These are phyloP conservation scores for Leishmania arabica DNA, from an alignment of 208 protist species.

Conservation along the genomic window DNA sequence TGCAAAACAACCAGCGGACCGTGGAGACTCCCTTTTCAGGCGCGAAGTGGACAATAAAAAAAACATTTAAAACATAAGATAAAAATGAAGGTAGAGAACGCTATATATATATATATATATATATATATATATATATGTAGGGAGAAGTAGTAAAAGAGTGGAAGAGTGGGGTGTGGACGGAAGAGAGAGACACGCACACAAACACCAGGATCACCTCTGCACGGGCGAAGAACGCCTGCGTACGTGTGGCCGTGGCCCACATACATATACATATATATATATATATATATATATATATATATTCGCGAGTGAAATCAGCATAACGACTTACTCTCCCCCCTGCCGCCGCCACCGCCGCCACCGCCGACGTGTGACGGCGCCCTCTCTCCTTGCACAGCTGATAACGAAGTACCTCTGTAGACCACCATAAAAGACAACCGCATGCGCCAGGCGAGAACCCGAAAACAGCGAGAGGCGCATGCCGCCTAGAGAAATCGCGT, in stretches of 20 bases:
- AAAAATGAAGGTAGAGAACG: no score
- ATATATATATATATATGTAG: no score
- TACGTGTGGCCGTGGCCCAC: not conserved
- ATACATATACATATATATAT: not conserved
- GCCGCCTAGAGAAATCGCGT: not conserved
- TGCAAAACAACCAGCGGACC: no score
- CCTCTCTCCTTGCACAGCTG: not conserved
- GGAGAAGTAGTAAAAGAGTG: no score
- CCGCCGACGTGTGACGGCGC: not conserved
- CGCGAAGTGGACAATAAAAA: no score
- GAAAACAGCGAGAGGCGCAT: not conserved
- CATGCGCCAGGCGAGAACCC: not conserved
- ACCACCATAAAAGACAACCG: not conserved
- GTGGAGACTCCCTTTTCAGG: no score
- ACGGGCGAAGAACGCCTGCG: not conserved
- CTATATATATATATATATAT: no score
- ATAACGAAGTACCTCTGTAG: not conserved
- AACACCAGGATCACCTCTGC: not conserved
- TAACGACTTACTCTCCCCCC: not conserved
- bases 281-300: not conserved
- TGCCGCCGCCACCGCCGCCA: not conserved
- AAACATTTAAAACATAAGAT: no score
- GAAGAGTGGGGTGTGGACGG: no score
- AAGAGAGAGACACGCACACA: no score
- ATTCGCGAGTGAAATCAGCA: not conserved